phyloP scores from a whole-genome alignment of 768 basidiomycete genomes.

The Russula sp. region DNA sequence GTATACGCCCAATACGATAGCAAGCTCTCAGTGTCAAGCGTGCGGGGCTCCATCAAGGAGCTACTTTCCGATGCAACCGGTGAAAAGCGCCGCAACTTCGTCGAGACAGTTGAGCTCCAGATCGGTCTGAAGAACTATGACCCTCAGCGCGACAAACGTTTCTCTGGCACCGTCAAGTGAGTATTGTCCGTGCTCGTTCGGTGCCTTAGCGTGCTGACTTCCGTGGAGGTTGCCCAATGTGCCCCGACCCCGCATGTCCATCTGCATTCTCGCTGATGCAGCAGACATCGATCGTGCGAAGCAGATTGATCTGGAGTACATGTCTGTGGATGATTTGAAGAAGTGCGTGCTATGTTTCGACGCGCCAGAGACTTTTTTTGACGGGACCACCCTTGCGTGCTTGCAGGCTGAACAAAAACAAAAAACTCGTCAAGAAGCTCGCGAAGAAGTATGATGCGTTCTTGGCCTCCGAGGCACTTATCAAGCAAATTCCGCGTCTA shows the following conservation, averaged over 20 bases:
- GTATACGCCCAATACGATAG: slow-evolving; percentile 31
- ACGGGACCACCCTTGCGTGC: background rate
- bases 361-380: background rate
- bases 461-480: slow-evolving; percentile 92
- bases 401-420: slow-evolving; percentile 96
- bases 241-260: slow-evolving; percentile 97
- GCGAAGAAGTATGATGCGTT: slow-evolving; percentile 99
- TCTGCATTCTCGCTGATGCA: slow-evolving; percentile 99
- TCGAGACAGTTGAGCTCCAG: slow-evolving; percentile 95
- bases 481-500: slow-evolving; percentile 99
- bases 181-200: slow-evolving; percentile 25
- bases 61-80: slow-evolving; percentile 77
- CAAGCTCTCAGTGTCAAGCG: slow-evolving; percentile 99
- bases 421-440: slow-evolving; percentile 99
- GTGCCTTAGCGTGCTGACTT: background rate
- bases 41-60: slow-evolving; percentile 96
- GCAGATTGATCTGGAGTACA: slow-evolving; percentile 96
- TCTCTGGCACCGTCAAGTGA: slow-evolving; percentile 97
- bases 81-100: slow-evolving; percentile 90
- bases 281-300: slow-evolving; percentile 98
- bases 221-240: slow-evolving; percentile 79
- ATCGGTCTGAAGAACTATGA: slow-evolving; percentile 99
- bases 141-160: slow-evolving; percentile 99
- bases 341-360: slow-evolving; percentile 54
- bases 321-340: slow-evolving; percentile 99